phyloP scores from a whole-genome alignment of 2,329 filamentous ascomycete species.

The Alternaria sp. region DNA sequence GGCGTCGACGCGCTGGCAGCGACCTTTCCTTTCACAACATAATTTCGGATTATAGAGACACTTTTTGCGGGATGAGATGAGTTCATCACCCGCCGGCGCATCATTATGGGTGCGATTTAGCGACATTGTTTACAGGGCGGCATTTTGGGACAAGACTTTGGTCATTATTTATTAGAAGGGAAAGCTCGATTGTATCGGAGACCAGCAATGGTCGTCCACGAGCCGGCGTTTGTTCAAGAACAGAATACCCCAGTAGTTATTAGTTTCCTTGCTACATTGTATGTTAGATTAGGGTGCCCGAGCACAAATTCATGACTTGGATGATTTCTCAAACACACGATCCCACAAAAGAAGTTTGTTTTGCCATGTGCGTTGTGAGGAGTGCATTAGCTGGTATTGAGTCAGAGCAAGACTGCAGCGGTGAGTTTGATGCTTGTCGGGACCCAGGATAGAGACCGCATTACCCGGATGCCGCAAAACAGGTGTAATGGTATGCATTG shows the following conservation, averaged over 20 bases:
- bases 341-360: not conserved
- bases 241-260: slow-evolving; percentile 35
- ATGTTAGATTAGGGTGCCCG: slow-evolving; percentile 21
- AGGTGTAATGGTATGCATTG: slow-evolving; percentile 3
- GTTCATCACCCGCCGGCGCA: slow-evolving; percentile 22
- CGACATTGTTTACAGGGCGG: slow-evolving; percentile 21
- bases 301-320: slow-evolving; percentile 12
- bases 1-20: slow-evolving; percentile 24
- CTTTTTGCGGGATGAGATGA: slow-evolving; percentile 7
- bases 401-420: not conserved
- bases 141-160: slow-evolving; percentile 18
- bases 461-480: not conserved
- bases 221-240: slow-evolving; percentile 38
- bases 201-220: slow-evolving; percentile 29
- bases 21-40: slow-evolving; percentile 12
- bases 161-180: slow-evolving; percentile 30
- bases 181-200: slow-evolving; percentile 21
- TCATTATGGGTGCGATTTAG: slow-evolving; percentile 17
- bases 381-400: slow-evolving; percentile 8
- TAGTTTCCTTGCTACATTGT: slow-evolving; percentile 16
- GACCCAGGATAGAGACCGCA: not conserved
- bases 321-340: slow-evolving; percentile 7
- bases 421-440: slow-evolving; percentile 7
- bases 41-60: slow-evolving; percentile 22
- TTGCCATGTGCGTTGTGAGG: slow-evolving; percentile 6